Evolutionary conservation across 306 rosid genomes (phyloP), one percentile per base, ranked within the genome.

Genomic region (Malus fusca): DNA sequence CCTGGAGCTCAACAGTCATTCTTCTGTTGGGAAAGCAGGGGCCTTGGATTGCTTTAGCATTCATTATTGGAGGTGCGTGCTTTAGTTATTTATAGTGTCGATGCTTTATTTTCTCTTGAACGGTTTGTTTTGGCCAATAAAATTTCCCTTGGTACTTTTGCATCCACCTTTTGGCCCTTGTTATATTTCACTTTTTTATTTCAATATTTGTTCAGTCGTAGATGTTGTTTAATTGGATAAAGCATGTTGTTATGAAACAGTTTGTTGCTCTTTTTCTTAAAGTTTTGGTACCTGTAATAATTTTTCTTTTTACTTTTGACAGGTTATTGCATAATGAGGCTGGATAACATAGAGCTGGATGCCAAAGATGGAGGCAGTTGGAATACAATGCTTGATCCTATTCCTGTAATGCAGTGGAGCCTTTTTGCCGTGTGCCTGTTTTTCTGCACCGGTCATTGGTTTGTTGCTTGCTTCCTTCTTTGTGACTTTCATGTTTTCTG

Each of bases 361-460:
- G 73, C 75, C 42, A 85, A 79, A 83, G 83, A 84, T 67, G 77
- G 76, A 74, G 68, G 76, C 64, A 55, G 68, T 46, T 83, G 88
- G 80, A 64, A 75, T 72, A 75, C 67, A 40, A 81, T 62, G 14
- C 40, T 85, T 5, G 83, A 85, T 71, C 82, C 84, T 70, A 86
- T 90, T 75, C 82, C 92, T 56, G 86, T 90, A 76, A 85, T 86
- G 78, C 98, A 94, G 74, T 92, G 98, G 97, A 90, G 86, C 85
- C 91, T 94, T 74, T 82, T 89, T 43, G 92, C 97, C 11, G 88
- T 90, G 25, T 92, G 93, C 82, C 89, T 94, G 68, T 94, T 94
- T 81, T 94, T 94, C 88, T 86, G 96, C 92, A 86, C 95, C 11
- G 98, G 98, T 67, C 98, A 94, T 85, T 94, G 98, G 98, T 94